Evolutionary conservation across 192 early-diverging fungal genomes (phyloP).

Genomic region (Haplosporangium gracile): DNA sequence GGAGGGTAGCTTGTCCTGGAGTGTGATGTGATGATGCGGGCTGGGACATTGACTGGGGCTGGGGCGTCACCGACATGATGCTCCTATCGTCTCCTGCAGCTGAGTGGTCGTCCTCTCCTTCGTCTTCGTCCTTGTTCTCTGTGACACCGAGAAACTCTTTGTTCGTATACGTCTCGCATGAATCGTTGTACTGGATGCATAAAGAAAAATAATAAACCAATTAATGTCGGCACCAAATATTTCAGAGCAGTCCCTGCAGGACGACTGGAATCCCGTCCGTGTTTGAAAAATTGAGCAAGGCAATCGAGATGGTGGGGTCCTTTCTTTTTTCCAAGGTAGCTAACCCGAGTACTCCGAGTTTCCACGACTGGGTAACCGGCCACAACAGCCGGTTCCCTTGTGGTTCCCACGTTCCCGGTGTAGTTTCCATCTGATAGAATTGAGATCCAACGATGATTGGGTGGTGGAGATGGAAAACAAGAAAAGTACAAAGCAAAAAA

Average conservation of each 20-base stretch:
- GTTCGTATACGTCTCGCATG: constrained; percentile 55
- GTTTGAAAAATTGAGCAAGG: neutral
- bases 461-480: neutral
- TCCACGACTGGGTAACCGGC: neutral
- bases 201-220: constrained; percentile 1
- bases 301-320: neutral
- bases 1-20: constrained; percentile 41
- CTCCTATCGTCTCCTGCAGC: constrained; percentile 50
- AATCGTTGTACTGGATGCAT: constrained; percentile 47
- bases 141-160: constrained; percentile 45
- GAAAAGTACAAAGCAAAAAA: neutral
- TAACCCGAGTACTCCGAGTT: neutral
- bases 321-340: neutral
- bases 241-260: neutral
- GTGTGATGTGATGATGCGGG: constrained; percentile 32
- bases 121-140: constrained; percentile 47
- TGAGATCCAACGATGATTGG: neutral
- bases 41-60: constrained; percentile 40
- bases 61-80: constrained; percentile 50
- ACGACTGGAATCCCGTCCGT: neutral
- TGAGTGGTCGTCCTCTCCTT: constrained; percentile 41
- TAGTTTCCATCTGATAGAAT: neutral
- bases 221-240: neutral
- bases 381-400: neutral
- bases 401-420: neutral